These are phyloP conservation scores for Linnemannia exigua DNA, from an alignment of 192 early-diverging fungal species.

Conservation along the genomic window DNA sequence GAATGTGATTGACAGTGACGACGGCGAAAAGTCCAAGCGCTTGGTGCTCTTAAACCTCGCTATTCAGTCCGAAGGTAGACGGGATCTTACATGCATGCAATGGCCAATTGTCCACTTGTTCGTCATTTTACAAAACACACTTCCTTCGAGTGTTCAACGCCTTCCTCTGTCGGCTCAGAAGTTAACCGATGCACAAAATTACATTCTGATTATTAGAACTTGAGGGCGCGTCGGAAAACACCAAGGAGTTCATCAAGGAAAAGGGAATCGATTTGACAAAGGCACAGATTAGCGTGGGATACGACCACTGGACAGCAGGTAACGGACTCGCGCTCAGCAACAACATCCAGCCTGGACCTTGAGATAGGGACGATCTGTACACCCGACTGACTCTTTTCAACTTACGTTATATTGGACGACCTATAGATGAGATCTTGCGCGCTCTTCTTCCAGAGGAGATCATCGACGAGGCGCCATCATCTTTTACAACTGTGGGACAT, in stretches of 20 bases:
- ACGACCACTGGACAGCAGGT: slow-evolving; percentile 93
- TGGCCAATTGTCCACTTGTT: slow-evolving; percentile 13
- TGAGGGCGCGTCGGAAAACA: slow-evolving; percentile 64
- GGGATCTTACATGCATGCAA: slow-evolving; percentile 17
- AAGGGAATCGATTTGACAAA: slow-evolving; percentile 64
- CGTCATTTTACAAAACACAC: slow-evolving; percentile 1
- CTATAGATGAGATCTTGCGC: slow-evolving; percentile 87
- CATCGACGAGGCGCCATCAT: slow-evolving; percentile 82
- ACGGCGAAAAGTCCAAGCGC: slow-evolving; percentile 63
- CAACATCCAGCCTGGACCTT: not conserved
- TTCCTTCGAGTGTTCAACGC: no score
- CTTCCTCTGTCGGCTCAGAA: no score
- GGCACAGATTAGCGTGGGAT: slow-evolving; percentile 75
- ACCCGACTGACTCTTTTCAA: not conserved
- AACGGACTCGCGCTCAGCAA: slow-evolving; percentile 12
- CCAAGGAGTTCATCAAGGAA: slow-evolving; percentile 64
- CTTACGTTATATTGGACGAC: not conserved
- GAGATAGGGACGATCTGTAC: not conserved
- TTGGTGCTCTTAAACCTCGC: slow-evolving; percentile 63
- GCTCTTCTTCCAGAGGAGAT: slow-evolving; percentile 87
- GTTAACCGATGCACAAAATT: not conserved
- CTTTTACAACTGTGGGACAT: slow-evolving; percentile 91
- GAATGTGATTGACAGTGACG: slow-evolving; percentile 73
- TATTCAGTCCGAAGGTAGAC: slow-evolving; percentile 54
- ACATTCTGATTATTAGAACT: slow-evolving; percentile 32